phyloP scores from a whole-genome alignment of 352 stramenopile genomes.

The Phytophthora megakarya region DNA sequence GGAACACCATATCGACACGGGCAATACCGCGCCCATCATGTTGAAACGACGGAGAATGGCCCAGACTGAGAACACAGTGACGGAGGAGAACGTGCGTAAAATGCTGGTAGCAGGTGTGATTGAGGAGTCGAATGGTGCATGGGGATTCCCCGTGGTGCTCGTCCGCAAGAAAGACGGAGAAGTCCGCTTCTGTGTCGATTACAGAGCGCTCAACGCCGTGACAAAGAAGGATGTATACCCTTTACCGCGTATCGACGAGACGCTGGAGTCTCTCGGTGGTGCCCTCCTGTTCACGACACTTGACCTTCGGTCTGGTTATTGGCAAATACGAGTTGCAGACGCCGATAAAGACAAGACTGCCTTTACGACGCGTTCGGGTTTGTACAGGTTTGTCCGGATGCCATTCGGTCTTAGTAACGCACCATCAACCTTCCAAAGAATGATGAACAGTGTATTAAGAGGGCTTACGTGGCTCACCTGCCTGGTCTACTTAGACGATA shows the following conservation, averaged over 20 bases:
- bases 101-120: not conserved
- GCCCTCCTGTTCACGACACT: not conserved
- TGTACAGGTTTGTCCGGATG: not conserved
- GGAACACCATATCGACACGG: no score
- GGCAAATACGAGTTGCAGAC: not conserved
- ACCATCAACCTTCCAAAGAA: not conserved
- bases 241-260: no score
- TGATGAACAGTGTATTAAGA: not conserved
- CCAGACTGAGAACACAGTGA: not conserved
- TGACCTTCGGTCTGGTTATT: not conserved
- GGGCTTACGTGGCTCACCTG: not conserved
- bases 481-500: not conserved
- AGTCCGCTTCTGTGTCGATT: not conserved
- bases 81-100: not conserved
- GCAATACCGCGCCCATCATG: no score
- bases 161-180: not conserved
- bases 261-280: not conserved
- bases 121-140: not conserved
- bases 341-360: not conserved
- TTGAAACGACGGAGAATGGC: no score
- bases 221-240: not conserved
- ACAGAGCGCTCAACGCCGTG: not conserved
- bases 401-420: not conserved
- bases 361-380: not conserved
- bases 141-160: not conserved